Base-by-base conservation (phyloP, 2,329 filamentous ascomycete genomes). In the Arthrobotrys musiformis region DNA sequence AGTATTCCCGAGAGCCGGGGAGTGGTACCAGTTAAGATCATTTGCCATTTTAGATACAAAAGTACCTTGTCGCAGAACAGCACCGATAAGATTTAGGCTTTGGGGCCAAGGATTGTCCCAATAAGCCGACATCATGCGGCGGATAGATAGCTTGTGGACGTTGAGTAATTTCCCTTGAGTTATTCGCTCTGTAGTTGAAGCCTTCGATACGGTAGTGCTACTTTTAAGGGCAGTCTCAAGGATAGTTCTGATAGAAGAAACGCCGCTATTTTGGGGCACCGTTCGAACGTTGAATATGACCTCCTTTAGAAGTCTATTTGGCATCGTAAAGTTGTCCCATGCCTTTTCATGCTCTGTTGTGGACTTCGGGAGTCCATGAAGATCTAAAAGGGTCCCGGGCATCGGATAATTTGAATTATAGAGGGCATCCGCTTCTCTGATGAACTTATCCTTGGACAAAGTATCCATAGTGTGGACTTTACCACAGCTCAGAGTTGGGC, bases 71-170 rank as follows among this genome's bases (percentile, higher is more conserved):
- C 80, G 80, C 19, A 79, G 67, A 2, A 81, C 79, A 2, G 80
- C 80, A 7, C 74, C 74, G 13, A 73, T 30, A 30, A 81, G 78
- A 70, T 79, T 79, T 24, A 79, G 40, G n/a, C 68, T 73, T 19
- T 78, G 74, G 5, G 68, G 62, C 74, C 68, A 72, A 17, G 74
- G 85, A 81, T 92, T 92, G 22, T 88, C 86, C 89, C 90, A 91
- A 81, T 92, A 93, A 1, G 88, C 85, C 22, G 86, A 86, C 89
- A 93, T 91, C 89, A 91, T 91, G 81, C 88, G 89, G 13, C 90
- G 87, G 2, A 89, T 84, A 0, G 86, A 84, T 4, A 89, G 79
- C 4, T 84, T 79, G 22, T 80, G 50, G 4, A 68, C 69, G 5
- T 80, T 79, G 13, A 79, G 72, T 2, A 74, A 46, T 2, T 66